A percentile compares a stretch with the other conserved stretches of the same genome.
These are phyloP conservation scores for Phytophthora nicotianae DNA, from an alignment of 352 stramenopile species.

Conservation along the genomic window DNA sequence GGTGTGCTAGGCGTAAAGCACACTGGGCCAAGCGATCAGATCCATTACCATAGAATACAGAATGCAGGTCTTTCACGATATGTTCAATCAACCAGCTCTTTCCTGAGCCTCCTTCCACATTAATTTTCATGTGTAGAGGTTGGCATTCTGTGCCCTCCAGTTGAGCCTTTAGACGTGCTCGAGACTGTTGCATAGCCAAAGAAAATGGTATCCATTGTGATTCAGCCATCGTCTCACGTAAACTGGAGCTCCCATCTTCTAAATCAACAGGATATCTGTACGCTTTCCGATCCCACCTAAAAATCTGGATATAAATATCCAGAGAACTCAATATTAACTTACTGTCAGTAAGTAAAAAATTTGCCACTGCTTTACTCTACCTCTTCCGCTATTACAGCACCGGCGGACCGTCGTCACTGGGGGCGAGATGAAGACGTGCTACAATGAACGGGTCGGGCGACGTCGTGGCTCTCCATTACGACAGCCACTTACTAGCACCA, in stretches of 20 bases:
- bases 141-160: background rate
- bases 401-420: slow-evolving; percentile 39
- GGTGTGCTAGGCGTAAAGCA: background rate
- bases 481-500: slow-evolving; percentile 65
- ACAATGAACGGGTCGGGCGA: slow-evolving; percentile 68
- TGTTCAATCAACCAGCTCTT: background rate
- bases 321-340: too few relatives aligned
- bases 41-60: background rate
- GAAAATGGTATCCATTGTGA: background rate
- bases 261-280: too few relatives aligned
- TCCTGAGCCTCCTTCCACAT: background rate
- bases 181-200: background rate
- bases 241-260: too few relatives aligned
- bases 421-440: slow-evolving; percentile 74
- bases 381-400: slow-evolving; percentile 26
- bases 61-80: background rate
- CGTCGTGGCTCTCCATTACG: slow-evolving; percentile 58
- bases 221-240: background rate
- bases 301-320: too few relatives aligned
- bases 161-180: background rate
- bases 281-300: too few relatives aligned
- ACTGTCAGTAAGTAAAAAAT: too few relatives aligned
- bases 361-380: background rate
- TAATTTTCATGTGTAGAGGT: background rate
- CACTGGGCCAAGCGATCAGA: background rate